phyloP scores from a whole-genome alignment of 1,284 basidiomycete species.

The Takashimella tepidaria region DNA sequence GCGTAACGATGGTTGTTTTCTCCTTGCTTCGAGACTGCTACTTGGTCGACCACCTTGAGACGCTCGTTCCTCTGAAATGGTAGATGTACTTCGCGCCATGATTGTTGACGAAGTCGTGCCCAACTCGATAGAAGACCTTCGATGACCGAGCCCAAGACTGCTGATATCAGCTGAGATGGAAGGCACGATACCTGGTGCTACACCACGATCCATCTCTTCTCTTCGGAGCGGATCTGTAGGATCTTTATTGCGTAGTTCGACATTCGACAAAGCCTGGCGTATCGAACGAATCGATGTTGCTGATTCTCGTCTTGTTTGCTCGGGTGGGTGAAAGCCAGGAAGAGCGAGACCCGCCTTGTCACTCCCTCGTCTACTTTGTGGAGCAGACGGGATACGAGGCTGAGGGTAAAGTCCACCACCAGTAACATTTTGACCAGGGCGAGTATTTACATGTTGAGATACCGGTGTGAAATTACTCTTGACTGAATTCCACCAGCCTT shows the following conservation, averaged over 20 bases:
- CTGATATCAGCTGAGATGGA: neutral
- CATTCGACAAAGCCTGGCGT: slow-evolving; percentile 27
- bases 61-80: neutral
- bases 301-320: slow-evolving; percentile 24
- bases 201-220: neutral
- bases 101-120: neutral
- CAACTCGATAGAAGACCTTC: neutral
- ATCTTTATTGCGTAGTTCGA: slow-evolving; percentile 22
- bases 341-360: slow-evolving; percentile 11
- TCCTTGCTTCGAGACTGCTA: slow-evolving; percentile 34
- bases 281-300: slow-evolving; percentile 19
- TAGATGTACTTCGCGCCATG: neutral
- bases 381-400: slow-evolving; percentile 33
- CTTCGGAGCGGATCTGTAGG: neutral
- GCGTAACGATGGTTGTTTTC: slow-evolving; percentile 42
- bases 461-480: slow-evolving; percentile 46
- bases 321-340: slow-evolving; percentile 22
- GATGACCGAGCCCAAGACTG: neutral
- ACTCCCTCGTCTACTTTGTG: slow-evolving; percentile 29
- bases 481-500: slow-evolving; percentile 51
- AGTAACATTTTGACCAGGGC: slow-evolving; percentile 17
- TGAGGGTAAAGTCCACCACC: slow-evolving; percentile 15
- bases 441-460: slow-evolving; percentile 5
- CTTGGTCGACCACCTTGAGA: neutral
- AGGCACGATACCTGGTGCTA: neutral